Conservation (phyloP, 495 filamentous ascomycete species). For the Chlorociboria aeruginascens region DNA sequence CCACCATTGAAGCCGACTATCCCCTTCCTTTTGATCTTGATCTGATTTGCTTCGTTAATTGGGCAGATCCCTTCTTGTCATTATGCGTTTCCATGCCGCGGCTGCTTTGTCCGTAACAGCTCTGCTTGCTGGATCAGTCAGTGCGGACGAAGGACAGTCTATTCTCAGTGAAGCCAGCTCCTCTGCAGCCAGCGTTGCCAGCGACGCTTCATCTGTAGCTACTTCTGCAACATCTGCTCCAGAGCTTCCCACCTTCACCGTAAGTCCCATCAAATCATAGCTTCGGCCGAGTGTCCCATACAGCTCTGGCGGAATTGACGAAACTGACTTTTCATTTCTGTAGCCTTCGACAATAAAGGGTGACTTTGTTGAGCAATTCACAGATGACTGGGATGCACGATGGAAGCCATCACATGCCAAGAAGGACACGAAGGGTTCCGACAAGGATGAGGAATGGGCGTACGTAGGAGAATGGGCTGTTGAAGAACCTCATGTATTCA, state of each 20-base stretch:
- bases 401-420: conserved; percentile 95
- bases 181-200: conserved; percentile 25
- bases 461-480: conserved; percentile 96
- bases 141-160: conserved; percentile 61
- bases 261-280: conserved; percentile 33
- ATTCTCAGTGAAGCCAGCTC: conserved; percentile 32
- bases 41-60: neutral
- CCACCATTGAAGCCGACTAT: conserved; percentile 8
- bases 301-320: conserved; percentile 2
- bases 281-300: neutral
- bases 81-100: conserved; percentile 58
- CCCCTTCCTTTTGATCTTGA: conserved; percentile 9
- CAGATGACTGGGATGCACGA: conserved; percentile 79
- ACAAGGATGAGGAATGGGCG: conserved; percentile 92
- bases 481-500: conserved; percentile 85
- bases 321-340: conserved; percentile 9
- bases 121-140: conserved; percentile 53
- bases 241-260: conserved; percentile 77
- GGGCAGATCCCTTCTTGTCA: conserved; percentile 6
- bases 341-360: conserved; percentile 82
- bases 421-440: conserved; percentile 59
- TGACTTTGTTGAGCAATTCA: conserved; percentile 97
- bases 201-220: conserved; percentile 23
- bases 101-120: conserved; percentile 59
- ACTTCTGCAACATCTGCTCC: conserved; percentile 33